Evolutionary conservation across 129 eudicot species (phyloP), one percentile per base, ranked within the genome.

Genomic region (Chrysanthemum makinoi): DNA sequence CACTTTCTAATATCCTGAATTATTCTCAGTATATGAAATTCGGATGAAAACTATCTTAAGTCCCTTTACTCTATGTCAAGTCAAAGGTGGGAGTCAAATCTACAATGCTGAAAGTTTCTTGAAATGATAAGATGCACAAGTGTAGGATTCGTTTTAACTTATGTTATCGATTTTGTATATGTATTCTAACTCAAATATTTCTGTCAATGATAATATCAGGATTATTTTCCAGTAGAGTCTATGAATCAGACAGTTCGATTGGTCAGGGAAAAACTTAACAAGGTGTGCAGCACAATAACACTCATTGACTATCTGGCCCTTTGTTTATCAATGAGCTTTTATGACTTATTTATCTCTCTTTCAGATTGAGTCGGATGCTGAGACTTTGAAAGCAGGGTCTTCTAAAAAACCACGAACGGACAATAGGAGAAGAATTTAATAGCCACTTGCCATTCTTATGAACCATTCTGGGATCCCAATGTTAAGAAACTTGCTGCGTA

Each of bases 191-290:
- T 39, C 61, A n/a, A 24, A 76, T 44, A 17, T n/a, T 46, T 10
- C 65, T 28, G n/a, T 47, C 51, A 53, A 66, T 63, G 58, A 35
- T 69, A 56, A 72, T 78, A 22, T 72, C 89, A 87, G 97, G 93
- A 88, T 71, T 94, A 94, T 84, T 94, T 94, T 61, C 86, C 97
- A 17, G 74, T 85, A 60, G 83, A 83, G 65, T 89, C 98, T 14
- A 94, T 89, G 98, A 94, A 94, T 84, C 86, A 82, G 73, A 94
- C 98, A 1, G 98, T 94, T 64, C 83, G 77, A 17, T 48, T 82
- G 81, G 98, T 94, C 71, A 86, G 98, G 68, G 96, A 86, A 71
- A 94, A 87, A 78, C 89, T 94, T 57, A 72, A 86, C 72, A 89
- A 94, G 96, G 97, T 91, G 80, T 71, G 61, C 70, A 0, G 44